Evolutionary conservation across 2,329 filamentous ascomycete genomes (phyloP).

Genomic region (Botrytis medusae): DNA sequence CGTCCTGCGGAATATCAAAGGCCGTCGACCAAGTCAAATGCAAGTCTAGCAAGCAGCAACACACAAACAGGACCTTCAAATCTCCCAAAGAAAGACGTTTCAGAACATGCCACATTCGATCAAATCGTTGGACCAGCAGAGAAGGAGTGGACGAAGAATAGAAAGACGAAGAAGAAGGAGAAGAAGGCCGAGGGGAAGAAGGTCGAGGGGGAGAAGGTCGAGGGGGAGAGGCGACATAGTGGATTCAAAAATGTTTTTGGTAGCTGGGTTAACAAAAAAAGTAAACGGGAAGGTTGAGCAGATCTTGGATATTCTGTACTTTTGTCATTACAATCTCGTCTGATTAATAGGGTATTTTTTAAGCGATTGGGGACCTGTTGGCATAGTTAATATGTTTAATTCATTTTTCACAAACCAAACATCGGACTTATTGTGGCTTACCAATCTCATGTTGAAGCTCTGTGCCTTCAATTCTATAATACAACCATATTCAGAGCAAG

Average conservation of each 20-base stretch:
- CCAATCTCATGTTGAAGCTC: not conserved
- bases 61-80: not conserved
- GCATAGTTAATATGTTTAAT: not conserved
- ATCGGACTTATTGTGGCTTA: not conserved
- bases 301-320: not conserved
- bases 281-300: not conserved
- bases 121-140: not conserved
- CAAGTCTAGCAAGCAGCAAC: not conserved
- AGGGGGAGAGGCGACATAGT: no score
- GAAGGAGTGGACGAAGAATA: not conserved
- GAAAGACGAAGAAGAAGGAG: not conserved
- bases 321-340: not conserved
- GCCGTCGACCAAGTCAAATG: not conserved
- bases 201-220: no score
- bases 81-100: not conserved
- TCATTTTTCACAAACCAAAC: not conserved
- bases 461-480: not conserved
- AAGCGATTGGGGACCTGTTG: not conserved
- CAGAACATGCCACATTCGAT: accelerated
- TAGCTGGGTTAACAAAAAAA: not conserved
- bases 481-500: not conserved
- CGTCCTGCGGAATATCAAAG: no score
- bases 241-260: not conserved
- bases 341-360: not conserved
- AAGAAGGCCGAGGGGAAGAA: not conserved